Evolutionary conservation across 805 yeast genomes (phyloP), one percentile per base, ranked within the genome.

Genomic region (Metschnikowia orientalis): DNA sequence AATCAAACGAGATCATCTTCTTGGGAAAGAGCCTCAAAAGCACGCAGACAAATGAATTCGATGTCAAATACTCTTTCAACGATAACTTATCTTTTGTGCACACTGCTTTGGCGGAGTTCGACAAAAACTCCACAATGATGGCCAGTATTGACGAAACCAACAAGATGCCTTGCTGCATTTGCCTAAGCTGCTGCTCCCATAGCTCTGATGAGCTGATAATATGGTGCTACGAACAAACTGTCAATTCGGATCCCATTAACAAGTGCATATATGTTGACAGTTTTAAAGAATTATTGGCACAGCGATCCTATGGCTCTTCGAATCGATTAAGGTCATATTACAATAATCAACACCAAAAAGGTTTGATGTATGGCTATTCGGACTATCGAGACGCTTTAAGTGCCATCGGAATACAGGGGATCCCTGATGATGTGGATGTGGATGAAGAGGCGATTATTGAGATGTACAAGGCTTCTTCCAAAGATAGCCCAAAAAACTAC

Each of bases 1-100:
- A 73, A 40, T 57, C 75, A 17, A 45, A 67, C 5, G 89, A 82
- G 47, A 57, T 76, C 15, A 56, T 73, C 3, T 72, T 70, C 35
- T 31, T 56, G 16, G 61, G 54, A 2, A 49, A 41, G 23, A 17
- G 29, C 6, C 40, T 43, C 14, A 40, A 41, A 18, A 16, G 18
- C 21, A 21, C 16, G 6, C 21, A 20, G 19, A 22, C 22, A n/a
- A 47, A 47, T 21, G 50, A 48, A 9, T 43, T 45, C 16, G 50
- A 42, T 26, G 37, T 38, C 23, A 34, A 28, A 11, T 45, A 37
- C 41, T 57, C 68, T 2, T 66, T 57, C 41, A 50, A 54, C 26
- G 62, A 61, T 28, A 63, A 57, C 39, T 40, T 57, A 26, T 47
- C 63, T 9, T 48, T 52, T 27, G 51, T 66, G 2, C 64, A 53